These are phyloP conservation scores for Trichoderma parareesei DNA, from an alignment of 495 filamentous ascomycete genomes.

Conservation along the genomic window DNA sequence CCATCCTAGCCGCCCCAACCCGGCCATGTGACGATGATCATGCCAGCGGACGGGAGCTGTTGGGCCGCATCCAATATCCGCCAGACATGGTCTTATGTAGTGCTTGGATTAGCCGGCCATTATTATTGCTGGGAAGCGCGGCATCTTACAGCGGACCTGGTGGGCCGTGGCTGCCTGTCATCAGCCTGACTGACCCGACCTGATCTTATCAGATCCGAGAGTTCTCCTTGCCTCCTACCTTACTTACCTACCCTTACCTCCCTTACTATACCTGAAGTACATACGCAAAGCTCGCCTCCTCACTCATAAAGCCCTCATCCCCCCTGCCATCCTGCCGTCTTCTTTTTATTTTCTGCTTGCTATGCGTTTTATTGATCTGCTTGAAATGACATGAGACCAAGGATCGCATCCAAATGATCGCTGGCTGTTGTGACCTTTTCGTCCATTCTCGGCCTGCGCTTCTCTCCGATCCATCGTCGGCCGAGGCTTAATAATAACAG, in stretches of 20 bases:
- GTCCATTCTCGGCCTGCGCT: no score
- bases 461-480: neutral
- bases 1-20: neutral
- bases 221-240: no score
- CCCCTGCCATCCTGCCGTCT: neutral
- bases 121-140: neutral
- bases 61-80: neutral
- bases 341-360: no score
- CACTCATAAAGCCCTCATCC: slow-evolving; percentile 4
- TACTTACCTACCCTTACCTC: no score
- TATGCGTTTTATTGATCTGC: no score
- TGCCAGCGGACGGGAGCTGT: neutral
- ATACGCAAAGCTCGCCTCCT: neutral
- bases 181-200: neutral
- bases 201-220: slow-evolving; percentile 9
- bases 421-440: neutral
- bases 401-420: no score
- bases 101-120: neutral
- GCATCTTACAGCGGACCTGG: neutral
- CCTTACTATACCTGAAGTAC: neutral
- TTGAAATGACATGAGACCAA: no score
- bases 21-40: slow-evolving; percentile 8
- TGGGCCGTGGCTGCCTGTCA: slow-evolving; percentile 8
- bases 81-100: no score
- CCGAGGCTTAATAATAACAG: neutral